Base-by-base conservation (phyloP, 768 basidiomycete genomes). In the Hortiboletus flavorubellus region DNA sequence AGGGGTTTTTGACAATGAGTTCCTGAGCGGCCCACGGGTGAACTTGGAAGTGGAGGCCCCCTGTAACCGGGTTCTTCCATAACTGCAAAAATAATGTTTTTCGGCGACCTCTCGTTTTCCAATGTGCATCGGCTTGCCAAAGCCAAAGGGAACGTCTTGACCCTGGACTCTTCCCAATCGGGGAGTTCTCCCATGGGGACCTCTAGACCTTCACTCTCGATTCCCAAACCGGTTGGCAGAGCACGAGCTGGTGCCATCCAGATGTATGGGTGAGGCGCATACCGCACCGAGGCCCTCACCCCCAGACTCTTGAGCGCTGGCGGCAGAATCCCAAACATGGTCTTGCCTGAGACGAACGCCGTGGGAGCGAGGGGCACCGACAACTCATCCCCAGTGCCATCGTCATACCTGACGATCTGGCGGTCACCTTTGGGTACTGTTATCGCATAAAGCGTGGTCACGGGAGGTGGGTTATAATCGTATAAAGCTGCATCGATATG, bases 11-110 rank as follows among this genome's bases (percentile, higher is more conserved):
- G 59, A 97, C 73, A 49, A 86, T 57, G 18, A 94, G 78, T 60
- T 87, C 83, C 34, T 75, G 71, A 2, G 71, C 83, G 30, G 8
- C 92, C 92, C 87, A 90, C 5, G 89, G 92, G 68, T 96, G 94
- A 6, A 96, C 93, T 67, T 98, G 84, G 74, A 95, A 86, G 68
- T 95, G 91, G 18, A 98, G 78, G 2, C 76, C 75, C 29, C 86
- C 85, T 10, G 93, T 96, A 8, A 83, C 81, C 1, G 92, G 91
- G 71, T 95, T 96, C 78, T 94, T 95, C 94, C 93, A 96, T 6
- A 87, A 68, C 87, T 92, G 31, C 38, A 9, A 46, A 21, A 4
- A 12, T 30, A 37, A 4, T 15, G 52, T 14, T 45, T 31, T 31
- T 51, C 21, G 45, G 34, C 61, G 26, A 53, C 30, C 9, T 6